Base-by-base conservation (phyloP, 202 grass and related monocot species). In the Panicum virgatum region DNA sequence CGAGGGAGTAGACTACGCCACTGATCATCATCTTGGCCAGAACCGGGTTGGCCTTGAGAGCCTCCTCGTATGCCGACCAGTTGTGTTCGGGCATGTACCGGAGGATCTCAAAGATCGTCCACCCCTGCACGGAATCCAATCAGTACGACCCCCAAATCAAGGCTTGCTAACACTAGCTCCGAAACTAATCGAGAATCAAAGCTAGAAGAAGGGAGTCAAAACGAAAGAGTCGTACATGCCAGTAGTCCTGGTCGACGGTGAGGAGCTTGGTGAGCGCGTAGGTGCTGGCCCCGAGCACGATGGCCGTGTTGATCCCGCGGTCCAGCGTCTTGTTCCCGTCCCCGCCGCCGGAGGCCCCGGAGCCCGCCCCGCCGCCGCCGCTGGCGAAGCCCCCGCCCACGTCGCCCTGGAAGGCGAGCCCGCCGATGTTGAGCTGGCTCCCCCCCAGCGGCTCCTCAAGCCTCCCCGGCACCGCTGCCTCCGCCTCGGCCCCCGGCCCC, bases 1-100 rank as follows among this genome's bases (percentile, higher is more conserved):
- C 96, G 19, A 98, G 73, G 13, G 96, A 98, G 75, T 98, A 98
- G 69, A 98, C 96, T 9, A 98, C 82, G 12, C 96, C 96, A 46
- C 96, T 98, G 27, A 98, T 98, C 96, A 98, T 93, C 96, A 98
- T 98, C 86, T 98, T 98, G 51, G 96, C 92, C 25, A 98, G 92
- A 57, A 98, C 90, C 6, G 96, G 92, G 77, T 98, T 98, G 73
- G 84, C 80, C 83, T 95, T 95, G 76, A 98, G 88, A 32, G 96
- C 90, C 53, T 98, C 92, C 81, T 98, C 96, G 54, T 98, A 98
- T 0, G 96, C 96, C 22, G 83, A 91, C 96, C 96, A 98, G 83
- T 98, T 98, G 84, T 98, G 96, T 62, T 91, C 90, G 23, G 96
- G 96, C 73, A 88, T 92, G 78, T 98, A 98, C 70, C 88, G 88